A percentile compares a stretch with the other conserved stretches of the same genome.
phyloP scores from a whole-genome alignment of 768 basidiomycete species.

The Gloeostereum incarnatum region DNA sequence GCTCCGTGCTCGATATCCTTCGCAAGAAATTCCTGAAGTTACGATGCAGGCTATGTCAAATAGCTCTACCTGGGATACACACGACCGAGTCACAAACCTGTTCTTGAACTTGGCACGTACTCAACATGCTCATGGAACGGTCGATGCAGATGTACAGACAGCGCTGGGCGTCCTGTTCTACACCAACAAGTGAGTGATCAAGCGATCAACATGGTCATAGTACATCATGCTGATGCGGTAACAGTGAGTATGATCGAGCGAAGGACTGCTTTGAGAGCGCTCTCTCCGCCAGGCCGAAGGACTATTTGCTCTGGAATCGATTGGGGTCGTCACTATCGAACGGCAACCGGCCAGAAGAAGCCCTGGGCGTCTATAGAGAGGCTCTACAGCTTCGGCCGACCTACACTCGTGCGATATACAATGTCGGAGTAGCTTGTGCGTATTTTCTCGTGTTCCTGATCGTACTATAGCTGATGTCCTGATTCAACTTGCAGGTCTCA shows the following conservation, averaged over 20 bases:
- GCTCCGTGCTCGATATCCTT: slow-evolving; percentile 61
- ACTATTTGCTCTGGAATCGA: slow-evolving; percentile 94
- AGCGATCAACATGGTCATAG: no score
- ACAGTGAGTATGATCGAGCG: slow-evolving; percentile 75
- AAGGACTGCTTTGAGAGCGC: slow-evolving; percentile 94
- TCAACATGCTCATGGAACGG: slow-evolving; percentile 62
- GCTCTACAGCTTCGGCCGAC: slow-evolving; percentile 88
- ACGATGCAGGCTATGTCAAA: slow-evolving; percentile 42
- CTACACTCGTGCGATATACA: slow-evolving; percentile 95
- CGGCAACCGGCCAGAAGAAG: slow-evolving; percentile 90
- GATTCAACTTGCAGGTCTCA: slow-evolving; percentile 55
- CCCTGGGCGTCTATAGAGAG: slow-evolving; percentile 81
- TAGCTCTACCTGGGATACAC: slow-evolving; percentile 74
- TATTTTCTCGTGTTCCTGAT: slow-evolving; percentile 11
- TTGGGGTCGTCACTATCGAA: slow-evolving; percentile 93
- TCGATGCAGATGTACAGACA: slow-evolving; percentile 90
- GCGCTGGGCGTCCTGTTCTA: slow-evolving; percentile 92
- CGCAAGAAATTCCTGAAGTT: slow-evolving; percentile 43
- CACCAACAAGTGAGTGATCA: no score
- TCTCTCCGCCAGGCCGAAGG: slow-evolving; percentile 74
- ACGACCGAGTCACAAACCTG: slow-evolving; percentile 70
- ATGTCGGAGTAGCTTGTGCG: slow-evolving; percentile 95
- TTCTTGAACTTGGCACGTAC: slow-evolving; percentile 75
- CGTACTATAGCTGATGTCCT: slow-evolving; percentile 5
- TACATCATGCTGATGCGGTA: no score